phyloP scores from a whole-genome alignment of 257 asterid genomes.

The Solanum medicagineum region DNA sequence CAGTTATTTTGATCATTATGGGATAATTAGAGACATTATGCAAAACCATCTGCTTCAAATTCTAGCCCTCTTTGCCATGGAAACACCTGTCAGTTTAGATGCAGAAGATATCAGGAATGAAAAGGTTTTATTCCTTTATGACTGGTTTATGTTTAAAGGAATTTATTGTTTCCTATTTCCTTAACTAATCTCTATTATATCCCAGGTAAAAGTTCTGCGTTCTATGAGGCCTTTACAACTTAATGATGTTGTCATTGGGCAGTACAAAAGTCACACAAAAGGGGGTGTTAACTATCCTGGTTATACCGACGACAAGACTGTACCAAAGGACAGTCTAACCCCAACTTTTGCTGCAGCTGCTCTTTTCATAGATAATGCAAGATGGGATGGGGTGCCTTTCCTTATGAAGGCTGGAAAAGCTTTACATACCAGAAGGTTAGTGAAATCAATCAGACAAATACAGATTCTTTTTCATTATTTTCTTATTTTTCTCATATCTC shows the following conservation, averaged over 20 bases:
- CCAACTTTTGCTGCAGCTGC: conserved; percentile 99
- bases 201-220: conserved; percentile 90
- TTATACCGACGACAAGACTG: conserved; percentile 87
- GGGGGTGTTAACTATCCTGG: conserved; percentile 68
- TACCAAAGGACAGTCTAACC: conserved; percentile 76
- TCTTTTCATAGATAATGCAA: conserved; percentile 75
- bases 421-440: conserved; percentile 60
- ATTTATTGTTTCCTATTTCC: not conserved
- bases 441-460: not conserved
- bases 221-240: conserved; percentile 65
- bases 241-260: conserved; percentile 73
- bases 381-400: conserved; percentile 99
- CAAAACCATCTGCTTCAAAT: conserved; percentile 97
- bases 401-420: conserved; percentile 99
- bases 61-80: conserved; percentile 96
- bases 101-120: conserved; percentile 97
- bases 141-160: not conserved
- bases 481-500: not conserved
- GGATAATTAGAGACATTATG: conserved; percentile 95
- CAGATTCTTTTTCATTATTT: not conserved
- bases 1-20: conserved; percentile 91
- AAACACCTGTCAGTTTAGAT: conserved; percentile 94
- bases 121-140: conserved; percentile 41
- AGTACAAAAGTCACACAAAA: conserved; percentile 67
- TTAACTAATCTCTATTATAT: conserved; percentile 2